Conservation (phyloP, 139 green algal genomes). For the Chlorella sp. region DNA sequence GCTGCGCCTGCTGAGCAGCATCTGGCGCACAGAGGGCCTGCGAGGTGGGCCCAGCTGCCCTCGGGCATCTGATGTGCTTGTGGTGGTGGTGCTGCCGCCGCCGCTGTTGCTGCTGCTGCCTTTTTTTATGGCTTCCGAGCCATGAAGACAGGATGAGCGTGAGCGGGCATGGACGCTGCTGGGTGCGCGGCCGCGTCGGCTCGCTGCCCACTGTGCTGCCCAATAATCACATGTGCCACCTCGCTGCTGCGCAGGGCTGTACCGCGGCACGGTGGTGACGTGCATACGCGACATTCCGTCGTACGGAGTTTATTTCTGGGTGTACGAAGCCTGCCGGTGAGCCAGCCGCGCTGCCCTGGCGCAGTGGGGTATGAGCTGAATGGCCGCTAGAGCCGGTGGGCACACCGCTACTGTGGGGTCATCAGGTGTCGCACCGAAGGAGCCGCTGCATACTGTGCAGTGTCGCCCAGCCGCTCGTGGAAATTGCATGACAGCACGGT, state of each 20-base stretch:
- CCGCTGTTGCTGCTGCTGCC: not conserved
- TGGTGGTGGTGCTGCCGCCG: no score
- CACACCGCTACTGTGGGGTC: no score
- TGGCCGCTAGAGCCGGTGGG: not conserved
- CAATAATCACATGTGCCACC: not conserved
- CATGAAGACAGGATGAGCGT: not conserved
- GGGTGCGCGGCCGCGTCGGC: not conserved
- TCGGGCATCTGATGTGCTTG: not conserved
- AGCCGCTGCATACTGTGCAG: not conserved
- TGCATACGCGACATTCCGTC: slow-evolving; percentile 64
- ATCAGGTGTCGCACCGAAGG: no score
- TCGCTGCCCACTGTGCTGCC: not conserved
- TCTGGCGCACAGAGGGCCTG: slow-evolving; percentile 57
- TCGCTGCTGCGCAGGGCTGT: slow-evolving; percentile 53
- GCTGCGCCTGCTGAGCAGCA: slow-evolving; percentile 45
- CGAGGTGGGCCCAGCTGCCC: slow-evolving; percentile 24
- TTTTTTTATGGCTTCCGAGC: not conserved
- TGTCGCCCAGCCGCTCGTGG: not conserved
- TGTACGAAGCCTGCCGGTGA: slow-evolving; percentile 45
- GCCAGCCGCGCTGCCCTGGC: not conserved
- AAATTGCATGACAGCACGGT: not conserved
- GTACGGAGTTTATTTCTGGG: slow-evolving; percentile 71
- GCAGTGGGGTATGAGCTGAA: not conserved
- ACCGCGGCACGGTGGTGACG: slow-evolving; percentile 62
- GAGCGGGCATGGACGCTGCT: not conserved